A percentile compares a stretch with the other conserved stretches of the same genome.
Evolutionary conservation across 768 basidiomycete genomes (phyloP).

Genomic region (Russula vinacea): DNA sequence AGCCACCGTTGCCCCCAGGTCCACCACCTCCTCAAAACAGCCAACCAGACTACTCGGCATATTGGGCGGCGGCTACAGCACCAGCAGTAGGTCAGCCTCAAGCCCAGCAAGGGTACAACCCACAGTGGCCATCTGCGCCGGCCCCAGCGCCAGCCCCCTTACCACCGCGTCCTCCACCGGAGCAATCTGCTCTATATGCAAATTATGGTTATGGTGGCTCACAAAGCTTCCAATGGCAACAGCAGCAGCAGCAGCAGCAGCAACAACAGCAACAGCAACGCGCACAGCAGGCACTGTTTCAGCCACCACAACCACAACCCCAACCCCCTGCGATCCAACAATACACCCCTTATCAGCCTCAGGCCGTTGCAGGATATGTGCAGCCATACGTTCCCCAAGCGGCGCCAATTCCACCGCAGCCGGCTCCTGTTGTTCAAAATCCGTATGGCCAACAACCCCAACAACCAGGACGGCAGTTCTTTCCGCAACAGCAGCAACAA

Average conservation of each 20-base stretch:
- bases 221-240: constrained; percentile 54
- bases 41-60: constrained; percentile 72
- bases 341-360: constrained; percentile 76
- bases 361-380: constrained; percentile 53
- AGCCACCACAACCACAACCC: constrained; percentile 49
- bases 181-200: constrained; percentile 82
- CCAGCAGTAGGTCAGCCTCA: constrained; percentile 52
- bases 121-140: constrained; percentile 59
- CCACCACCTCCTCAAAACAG: constrained; percentile 66
- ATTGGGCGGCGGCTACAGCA: constrained; percentile 65
- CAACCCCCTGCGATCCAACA: constrained; percentile 57
- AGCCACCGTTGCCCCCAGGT: constrained; percentile 77
- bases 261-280: constrained; percentile 61
- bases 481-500: constrained; percentile 41
- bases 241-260: constrained; percentile 68
- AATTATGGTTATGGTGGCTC: constrained; percentile 89
- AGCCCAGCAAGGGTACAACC: constrained; percentile 51
- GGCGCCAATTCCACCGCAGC: constrained; percentile 50
- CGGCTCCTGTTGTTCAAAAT: constrained; percentile 45
- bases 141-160: constrained; percentile 41
- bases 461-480: constrained; percentile 48
- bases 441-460: constrained; percentile 34
- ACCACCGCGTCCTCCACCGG: constrained; percentile 63
- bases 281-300: constrained; percentile 50
- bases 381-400: constrained; percentile 67